These are phyloP conservation scores for Aaosphaeria arxii DNA, from an alignment of 2,329 filamentous ascomycete genomes.

Conservation along the genomic window DNA sequence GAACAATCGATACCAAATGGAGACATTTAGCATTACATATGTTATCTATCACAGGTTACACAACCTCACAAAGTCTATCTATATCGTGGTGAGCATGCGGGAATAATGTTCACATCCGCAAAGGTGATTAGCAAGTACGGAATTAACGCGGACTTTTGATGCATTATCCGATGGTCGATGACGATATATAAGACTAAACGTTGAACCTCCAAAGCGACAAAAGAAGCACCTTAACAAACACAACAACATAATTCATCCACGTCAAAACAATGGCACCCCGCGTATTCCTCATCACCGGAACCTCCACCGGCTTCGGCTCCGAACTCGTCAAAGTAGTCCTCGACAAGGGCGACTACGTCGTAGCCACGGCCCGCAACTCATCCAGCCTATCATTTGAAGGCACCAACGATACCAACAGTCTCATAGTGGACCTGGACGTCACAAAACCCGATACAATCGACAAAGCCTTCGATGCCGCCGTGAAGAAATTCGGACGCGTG, in stretches of 20 bases:
- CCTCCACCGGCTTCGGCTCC: conserved; percentile 47
- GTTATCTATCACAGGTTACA: too few relatives aligned
- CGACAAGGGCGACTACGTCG: conserved; percentile 39
- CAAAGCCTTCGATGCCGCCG: conserved; percentile 48
- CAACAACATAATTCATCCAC: background rate
- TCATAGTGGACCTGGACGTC: conserved; percentile 50
- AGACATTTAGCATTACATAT: too few relatives aligned
- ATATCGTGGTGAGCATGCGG: too few relatives aligned
- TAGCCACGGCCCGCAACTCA: conserved; percentile 50
- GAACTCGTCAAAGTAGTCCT: conserved; percentile 39
- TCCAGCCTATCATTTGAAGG: conserved; percentile 42
- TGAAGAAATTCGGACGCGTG: conserved; percentile 68
- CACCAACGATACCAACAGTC: conserved; percentile 28
- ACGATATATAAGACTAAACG: too few relatives aligned
- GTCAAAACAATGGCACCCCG: conserved; percentile 14
- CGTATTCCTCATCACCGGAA: conserved; percentile 37
- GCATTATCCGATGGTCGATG: too few relatives aligned
- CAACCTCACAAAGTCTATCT: too few relatives aligned
- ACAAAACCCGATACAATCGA: conserved; percentile 40
- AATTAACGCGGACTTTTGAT: too few relatives aligned
- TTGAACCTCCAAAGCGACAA: too few relatives aligned
- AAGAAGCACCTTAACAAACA: too few relatives aligned
- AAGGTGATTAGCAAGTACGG: too few relatives aligned
- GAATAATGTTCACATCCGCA: too few relatives aligned
- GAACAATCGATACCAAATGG: too few relatives aligned